These are phyloP conservation scores for Fusarium annulatum DNA, from an alignment of 2,329 filamentous ascomycete species.

Conservation along the genomic window DNA sequence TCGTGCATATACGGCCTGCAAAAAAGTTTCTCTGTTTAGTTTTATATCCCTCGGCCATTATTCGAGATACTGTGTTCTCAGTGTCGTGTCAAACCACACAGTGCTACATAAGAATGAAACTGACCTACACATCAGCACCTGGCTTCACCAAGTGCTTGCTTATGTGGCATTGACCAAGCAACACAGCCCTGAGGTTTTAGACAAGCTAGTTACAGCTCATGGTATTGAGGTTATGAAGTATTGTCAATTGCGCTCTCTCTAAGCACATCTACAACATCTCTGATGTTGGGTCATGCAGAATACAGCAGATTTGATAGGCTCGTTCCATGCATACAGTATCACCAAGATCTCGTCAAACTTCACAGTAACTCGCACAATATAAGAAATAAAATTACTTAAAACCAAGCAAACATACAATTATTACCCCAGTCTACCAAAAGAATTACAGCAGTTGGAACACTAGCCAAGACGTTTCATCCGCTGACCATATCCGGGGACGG, in stretches of 20 bases:
- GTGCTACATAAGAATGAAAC: not conserved
- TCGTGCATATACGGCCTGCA: not conserved
- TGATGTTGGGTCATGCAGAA: not conserved
- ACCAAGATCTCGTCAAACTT: accelerated
- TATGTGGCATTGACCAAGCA: not conserved
- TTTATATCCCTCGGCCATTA: not conserved
- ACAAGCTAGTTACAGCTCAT: not conserved
- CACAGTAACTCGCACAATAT: accelerated
- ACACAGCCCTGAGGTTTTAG: no score
- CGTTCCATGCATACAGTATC: accelerated
- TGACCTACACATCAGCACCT: not conserved
- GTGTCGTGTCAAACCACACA: not conserved
- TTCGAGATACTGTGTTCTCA: accelerated
- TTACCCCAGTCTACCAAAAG: not conserved
- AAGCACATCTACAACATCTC: not conserved
- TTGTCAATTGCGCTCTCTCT: not conserved
- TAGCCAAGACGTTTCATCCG: conserved; percentile 24
- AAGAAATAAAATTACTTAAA: not conserved
- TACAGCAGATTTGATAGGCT: not conserved
- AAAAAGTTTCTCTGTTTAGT: accelerated
- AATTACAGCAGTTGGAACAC: not conserved
- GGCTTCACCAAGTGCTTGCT: not conserved
- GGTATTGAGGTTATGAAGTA: not conserved
- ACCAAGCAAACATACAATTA: not conserved
- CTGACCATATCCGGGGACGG: conserved; percentile 10